Base-by-base conservation (phyloP, 2,329 filamentous ascomycete genomes). In the Stromatinia cepivora region DNA sequence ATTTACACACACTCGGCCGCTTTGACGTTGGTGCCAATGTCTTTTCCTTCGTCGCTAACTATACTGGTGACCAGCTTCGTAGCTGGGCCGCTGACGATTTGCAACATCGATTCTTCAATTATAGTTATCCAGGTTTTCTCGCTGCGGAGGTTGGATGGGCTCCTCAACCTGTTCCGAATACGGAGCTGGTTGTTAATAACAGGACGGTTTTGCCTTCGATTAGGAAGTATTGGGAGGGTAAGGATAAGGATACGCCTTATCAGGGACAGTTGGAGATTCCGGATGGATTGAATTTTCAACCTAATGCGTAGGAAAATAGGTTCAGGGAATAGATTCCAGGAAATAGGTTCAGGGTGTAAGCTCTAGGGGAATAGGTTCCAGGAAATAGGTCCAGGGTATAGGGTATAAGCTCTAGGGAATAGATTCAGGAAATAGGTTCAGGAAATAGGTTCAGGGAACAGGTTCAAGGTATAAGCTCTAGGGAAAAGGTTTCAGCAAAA, bases 1-100 rank as follows among this genome's bases (percentile, higher is more conserved):
- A 82, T 72, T 84, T 92, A 11, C 84, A 86, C 71, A 90, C 88
- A 0, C 87, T 92, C 3, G 90, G 90, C 15, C 87, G 90, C 70
- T 92, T 85, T 83, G 90, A 92, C 75, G 88, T 89, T 22, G 88
- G 88, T 64, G 90, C 90, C 76, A 92, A 92, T 77, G 85, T 92
- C n/a, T 89, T 87, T 78, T 75, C 84, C 39, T 69, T 86, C 31
- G 88, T 92, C 3, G 88, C 87, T 20, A 79, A 85, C 9, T 81
- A 84, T 79, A 91, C 88, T 0, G 86, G 87, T 66, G 88, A 90
- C 76, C 71, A 75, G 10, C 76, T 78, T 17, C 70, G 76, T 4
- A 70, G 80, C 5, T 78, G 76, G 76, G 61, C 54, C 15, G 53
- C 69, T 69, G 13, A 70, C 71, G 6, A 15, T 25, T 77, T 84